A percentile compares a stretch with the other conserved stretches of the same genome.
Conservation (phyloP, 495 filamentous ascomycete genomes). For the Annulohypoxylon maeteangense region DNA sequence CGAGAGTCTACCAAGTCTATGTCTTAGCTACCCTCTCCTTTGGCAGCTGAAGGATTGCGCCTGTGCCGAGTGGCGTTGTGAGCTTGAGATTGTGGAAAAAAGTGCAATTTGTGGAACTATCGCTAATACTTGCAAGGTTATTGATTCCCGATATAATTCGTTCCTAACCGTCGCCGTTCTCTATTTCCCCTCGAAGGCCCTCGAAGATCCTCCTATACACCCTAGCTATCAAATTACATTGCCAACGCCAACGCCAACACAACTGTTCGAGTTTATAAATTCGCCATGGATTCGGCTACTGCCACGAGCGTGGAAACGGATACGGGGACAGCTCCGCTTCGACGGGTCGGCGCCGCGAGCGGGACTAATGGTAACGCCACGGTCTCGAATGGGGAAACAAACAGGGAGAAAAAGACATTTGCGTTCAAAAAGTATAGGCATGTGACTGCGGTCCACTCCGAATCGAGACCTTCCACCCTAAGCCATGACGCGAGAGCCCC, state of each 20-base stretch:
- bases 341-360: slow-evolving; percentile 25
- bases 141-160: neutral
- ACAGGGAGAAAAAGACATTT: slow-evolving; percentile 30
- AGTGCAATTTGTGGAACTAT: slow-evolving; percentile 14
- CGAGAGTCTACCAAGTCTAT: slow-evolving; percentile 4
- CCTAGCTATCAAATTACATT: neutral
- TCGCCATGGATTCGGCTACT: slow-evolving; percentile 44
- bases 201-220: neutral
- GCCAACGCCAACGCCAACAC: neutral
- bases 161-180: neutral
- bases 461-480: slow-evolving; percentile 77
- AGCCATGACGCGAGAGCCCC: slow-evolving; percentile 78
- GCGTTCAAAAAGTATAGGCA: slow-evolving; percentile 78
- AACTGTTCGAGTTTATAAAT: slow-evolving; percentile 1
- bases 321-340: slow-evolving; percentile 27
- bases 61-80: slow-evolving; percentile 16
- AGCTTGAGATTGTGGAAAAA: neutral
- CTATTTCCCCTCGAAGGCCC: neutral
- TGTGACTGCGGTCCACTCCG: slow-evolving; percentile 83
- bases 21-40: slow-evolving; percentile 21
- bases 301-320: slow-evolving; percentile 42
- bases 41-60: slow-evolving; percentile 12
- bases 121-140: slow-evolving; percentile 12
- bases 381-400: neutral
- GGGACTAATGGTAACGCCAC: slow-evolving; percentile 1